Evolutionary conservation across 129 eudicot species (phyloP).

Genomic region (Oenanthe sinensis): DNA sequence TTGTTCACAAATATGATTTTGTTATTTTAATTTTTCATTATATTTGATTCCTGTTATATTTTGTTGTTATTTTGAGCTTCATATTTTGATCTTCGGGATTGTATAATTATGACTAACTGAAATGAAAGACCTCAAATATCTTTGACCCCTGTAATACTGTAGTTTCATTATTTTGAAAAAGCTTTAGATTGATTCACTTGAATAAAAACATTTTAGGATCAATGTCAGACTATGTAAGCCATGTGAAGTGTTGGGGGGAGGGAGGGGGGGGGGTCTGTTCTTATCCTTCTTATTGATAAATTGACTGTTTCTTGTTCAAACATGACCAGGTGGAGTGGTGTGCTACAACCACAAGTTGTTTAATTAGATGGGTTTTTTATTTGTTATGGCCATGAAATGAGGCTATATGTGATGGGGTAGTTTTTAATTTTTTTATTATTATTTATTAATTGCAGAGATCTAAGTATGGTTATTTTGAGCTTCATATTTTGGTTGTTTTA

Average conservation of each 20-base stretch:
- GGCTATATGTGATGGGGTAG: too few relatives aligned
- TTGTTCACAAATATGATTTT: too few relatives aligned
- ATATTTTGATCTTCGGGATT: too few relatives aligned
- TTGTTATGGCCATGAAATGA: constrained; percentile 17
- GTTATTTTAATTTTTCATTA: too few relatives aligned
- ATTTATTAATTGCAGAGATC: neutral
- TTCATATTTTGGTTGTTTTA: too few relatives aligned
- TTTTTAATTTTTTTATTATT: neutral
- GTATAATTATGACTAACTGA: neutral
- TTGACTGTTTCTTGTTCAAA: constrained; percentile 32
- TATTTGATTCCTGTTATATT: too few relatives aligned
- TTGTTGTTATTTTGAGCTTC: too few relatives aligned
- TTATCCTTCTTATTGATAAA: constrained; percentile 17
- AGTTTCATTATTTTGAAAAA: neutral
- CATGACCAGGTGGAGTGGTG: constrained; percentile 23
- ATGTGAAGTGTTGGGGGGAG: constrained; percentile 37
- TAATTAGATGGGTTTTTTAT: constrained; percentile 16
- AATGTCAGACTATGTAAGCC: constrained; percentile 33
- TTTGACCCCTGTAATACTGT: neutral
- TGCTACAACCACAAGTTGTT: constrained; percentile 13
- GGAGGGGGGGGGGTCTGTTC: constrained; percentile 14
- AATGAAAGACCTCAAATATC: neutral
- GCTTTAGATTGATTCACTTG: constrained; percentile 7
- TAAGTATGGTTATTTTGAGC: too few relatives aligned
- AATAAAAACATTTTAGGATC: constrained; percentile 13